phyloP scores from a whole-genome alignment of 345 rosid genomes.

The Litchi chinensis region DNA sequence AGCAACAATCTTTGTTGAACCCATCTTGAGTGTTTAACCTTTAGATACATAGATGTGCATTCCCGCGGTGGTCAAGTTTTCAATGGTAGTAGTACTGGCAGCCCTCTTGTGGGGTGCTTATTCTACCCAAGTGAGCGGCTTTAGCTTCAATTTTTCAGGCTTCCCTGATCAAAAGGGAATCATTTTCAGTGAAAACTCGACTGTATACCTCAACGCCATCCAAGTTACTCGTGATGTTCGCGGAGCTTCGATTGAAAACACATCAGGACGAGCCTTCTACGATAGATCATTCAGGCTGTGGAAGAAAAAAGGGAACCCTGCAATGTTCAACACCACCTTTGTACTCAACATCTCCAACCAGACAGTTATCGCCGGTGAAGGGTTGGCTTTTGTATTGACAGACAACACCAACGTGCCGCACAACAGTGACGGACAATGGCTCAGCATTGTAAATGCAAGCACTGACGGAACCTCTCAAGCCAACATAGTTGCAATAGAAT shows the following conservation, averaged over 20 bases:
- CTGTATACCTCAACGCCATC: slow-evolving; percentile 34
- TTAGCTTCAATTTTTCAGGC: slow-evolving; percentile 36
- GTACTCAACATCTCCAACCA: slow-evolving; percentile 42
- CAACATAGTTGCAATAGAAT: slow-evolving; percentile 59
- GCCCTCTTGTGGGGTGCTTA: slow-evolving; percentile 7
- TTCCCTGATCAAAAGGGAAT: slow-evolving; percentile 21
- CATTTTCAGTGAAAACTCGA: slow-evolving; percentile 3
- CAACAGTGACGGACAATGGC: slow-evolving; percentile 65
- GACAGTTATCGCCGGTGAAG: slow-evolving; percentile 63
- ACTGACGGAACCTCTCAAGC: slow-evolving; percentile 34
- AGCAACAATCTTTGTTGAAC: no score
- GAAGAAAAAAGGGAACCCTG: slow-evolving; percentile 23
- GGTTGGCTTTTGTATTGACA: slow-evolving; percentile 66
- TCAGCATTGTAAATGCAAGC: slow-evolving; percentile 50
- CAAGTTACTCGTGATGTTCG: slow-evolving; percentile 61
- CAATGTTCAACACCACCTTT: slow-evolving; percentile 63
- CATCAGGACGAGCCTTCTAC: slow-evolving; percentile 48
- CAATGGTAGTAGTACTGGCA: background rate
- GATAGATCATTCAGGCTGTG: slow-evolving; percentile 42
- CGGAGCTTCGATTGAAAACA: slow-evolving; percentile 27
- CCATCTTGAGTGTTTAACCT: background rate
- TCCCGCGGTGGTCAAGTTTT: background rate
- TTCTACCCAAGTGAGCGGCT: slow-evolving; percentile 22
- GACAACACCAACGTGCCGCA: slow-evolving; percentile 26
- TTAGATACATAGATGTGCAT: background rate